Conservation (phyloP, 768 basidiomycete species). For the Cantharellus cinnabarinus region DNA sequence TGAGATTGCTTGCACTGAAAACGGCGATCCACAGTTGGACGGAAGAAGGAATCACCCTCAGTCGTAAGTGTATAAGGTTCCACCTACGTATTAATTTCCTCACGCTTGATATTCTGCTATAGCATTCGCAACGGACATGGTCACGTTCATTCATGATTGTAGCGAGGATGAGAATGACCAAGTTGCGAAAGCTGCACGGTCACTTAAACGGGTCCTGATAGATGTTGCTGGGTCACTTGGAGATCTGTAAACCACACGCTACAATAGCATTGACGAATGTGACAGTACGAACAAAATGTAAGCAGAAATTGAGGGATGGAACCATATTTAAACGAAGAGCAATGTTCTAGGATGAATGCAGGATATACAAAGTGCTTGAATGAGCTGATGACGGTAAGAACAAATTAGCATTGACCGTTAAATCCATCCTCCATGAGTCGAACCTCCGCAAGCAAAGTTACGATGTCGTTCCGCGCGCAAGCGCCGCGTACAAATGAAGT, state of each 20-base stretch:
- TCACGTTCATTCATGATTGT: slow-evolving; percentile 73
- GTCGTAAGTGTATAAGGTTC: slow-evolving; percentile 28
- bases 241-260: neutral
- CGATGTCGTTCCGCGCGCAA: slow-evolving; percentile 1
- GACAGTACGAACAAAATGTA: neutral
- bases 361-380: neutral
- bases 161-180: slow-evolving; percentile 75
- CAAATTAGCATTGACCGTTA: neutral
- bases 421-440: slow-evolving; percentile 2
- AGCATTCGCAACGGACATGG: slow-evolving; percentile 66
- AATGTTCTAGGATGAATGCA: neutral
- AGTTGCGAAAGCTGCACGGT: slow-evolving; percentile 45
- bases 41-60: slow-evolving; percentile 48
- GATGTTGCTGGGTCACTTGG: slow-evolving; percentile 13
- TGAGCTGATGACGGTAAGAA: neutral
- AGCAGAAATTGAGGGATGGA: neutral
- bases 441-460: slow-evolving; percentile 1
- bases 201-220: slow-evolving; percentile 16
- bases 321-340: neutral
- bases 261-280: neutral
- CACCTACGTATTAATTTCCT: neutral
- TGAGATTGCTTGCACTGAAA: slow-evolving; percentile 49
- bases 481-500: slow-evolving; percentile 1
- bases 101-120: neutral
- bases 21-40: slow-evolving; percentile 62